A percentile compares a stretch with the other conserved stretches of the same genome.
phyloP scores from a whole-genome alignment of 2,329 filamentous ascomycete genomes.

The Fusarium verrucosum region DNA sequence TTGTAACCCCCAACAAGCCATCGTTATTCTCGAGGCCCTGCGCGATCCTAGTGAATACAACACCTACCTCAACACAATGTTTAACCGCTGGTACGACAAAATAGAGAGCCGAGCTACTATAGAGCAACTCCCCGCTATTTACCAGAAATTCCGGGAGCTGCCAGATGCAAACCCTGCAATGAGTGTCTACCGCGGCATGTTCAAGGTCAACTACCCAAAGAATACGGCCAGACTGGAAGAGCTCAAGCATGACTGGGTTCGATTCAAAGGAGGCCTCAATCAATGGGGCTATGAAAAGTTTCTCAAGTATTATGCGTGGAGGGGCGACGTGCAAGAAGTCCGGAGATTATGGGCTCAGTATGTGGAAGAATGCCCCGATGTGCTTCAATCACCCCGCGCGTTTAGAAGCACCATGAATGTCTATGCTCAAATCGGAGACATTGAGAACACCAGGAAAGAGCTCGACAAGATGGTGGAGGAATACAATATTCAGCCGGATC shows the following conservation, averaged over 20 bases:
- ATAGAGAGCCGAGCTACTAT: conserved; percentile 44
- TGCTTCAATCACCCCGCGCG: conserved; percentile 49
- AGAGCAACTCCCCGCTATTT: conserved; percentile 54
- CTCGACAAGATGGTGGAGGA: conserved; percentile 69
- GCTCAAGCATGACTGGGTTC: conserved; percentile 61
- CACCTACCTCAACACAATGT: conserved; percentile 52
- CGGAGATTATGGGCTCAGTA: conserved; percentile 58
- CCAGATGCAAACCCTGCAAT: conserved; percentile 51
- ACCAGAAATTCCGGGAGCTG: conserved; percentile 57
- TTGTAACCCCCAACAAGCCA: conserved; percentile 49
- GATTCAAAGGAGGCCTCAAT: conserved; percentile 52
- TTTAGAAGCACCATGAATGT: conserved; percentile 73
- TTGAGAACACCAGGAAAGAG: conserved; percentile 64
- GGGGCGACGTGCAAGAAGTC: conserved; percentile 59
- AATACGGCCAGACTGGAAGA: conserved; percentile 56
- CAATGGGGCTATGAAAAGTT: conserved; percentile 59
- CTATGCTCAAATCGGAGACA: conserved; percentile 74
- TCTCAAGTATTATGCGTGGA: conserved; percentile 58
- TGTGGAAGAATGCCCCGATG: conserved; percentile 48
- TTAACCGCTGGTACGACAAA: conserved; percentile 44
- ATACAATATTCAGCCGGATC: conserved; percentile 66
- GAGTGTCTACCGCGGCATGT: conserved; percentile 55
- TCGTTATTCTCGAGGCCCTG: conserved; percentile 53
- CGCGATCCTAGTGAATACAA: conserved; percentile 55
- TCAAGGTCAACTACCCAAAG: conserved; percentile 53